A percentile compares a stretch with the other conserved stretches of the same genome.
Evolutionary conservation across 495 filamentous ascomycete genomes (phyloP).

Genomic region (Penicillium simplicissimum): DNA sequence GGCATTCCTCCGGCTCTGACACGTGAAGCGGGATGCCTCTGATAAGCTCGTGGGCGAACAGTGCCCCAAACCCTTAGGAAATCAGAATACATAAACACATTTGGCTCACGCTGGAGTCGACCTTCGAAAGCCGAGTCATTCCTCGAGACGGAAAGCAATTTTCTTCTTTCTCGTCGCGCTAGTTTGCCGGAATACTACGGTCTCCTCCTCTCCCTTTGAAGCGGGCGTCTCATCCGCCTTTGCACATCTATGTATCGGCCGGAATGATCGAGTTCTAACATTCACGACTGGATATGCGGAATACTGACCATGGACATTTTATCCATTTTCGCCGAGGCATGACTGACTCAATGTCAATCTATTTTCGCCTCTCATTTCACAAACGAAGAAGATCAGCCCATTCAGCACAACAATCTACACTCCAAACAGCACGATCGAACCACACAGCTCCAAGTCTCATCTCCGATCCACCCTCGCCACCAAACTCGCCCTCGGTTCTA

Average conservation of each 20-base stretch:
- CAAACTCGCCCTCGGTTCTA: background rate
- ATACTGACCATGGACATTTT: background rate
- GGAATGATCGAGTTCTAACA: background rate
- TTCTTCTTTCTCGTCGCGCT: background rate
- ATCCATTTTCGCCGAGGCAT: conserved; percentile 16
- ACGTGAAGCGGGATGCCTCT: conserved; percentile 28
- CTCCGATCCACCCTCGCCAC: background rate
- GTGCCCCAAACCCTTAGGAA: conserved; percentile 38
- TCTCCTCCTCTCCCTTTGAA: background rate
- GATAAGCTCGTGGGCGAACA: conserved; percentile 19
- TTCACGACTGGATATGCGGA: background rate
- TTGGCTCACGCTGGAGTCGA: background rate
- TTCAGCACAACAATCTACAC: background rate
- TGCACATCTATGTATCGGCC: conserved; percentile 2
- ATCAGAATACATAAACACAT: conserved; percentile 38
- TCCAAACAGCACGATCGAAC: background rate
- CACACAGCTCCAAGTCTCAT: background rate
- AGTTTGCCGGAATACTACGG: background rate
- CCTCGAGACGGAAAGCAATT: background rate
- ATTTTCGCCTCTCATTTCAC: background rate
- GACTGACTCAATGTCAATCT: background rate
- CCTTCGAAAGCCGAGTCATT: background rate
- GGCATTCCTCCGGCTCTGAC: conserved; percentile 15
- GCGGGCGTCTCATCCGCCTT: background rate
- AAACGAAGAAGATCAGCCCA: background rate